Evolutionary conservation across 179 eudicot species (phyloP).

Genomic region (Patellifolia procumbens): DNA sequence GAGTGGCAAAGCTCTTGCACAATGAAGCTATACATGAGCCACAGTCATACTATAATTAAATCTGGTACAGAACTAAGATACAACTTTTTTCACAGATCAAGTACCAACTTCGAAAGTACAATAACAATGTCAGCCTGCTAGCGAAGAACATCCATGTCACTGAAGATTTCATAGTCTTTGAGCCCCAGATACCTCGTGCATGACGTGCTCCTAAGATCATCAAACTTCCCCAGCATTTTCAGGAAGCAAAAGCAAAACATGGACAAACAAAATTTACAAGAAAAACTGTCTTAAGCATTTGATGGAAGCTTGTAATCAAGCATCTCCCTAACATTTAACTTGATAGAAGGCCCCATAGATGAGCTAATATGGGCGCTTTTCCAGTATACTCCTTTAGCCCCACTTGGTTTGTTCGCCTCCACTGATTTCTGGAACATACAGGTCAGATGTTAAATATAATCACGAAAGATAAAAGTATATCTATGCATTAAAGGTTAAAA

Average conservation of each 20-base stretch:
- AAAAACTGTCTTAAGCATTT: slow-evolving; percentile 27
- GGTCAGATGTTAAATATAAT: not conserved
- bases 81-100: not conserved
- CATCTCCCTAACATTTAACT: slow-evolving; percentile 75
- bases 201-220: slow-evolving; percentile 6
- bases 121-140: not conserved
- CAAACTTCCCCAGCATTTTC: not conserved
- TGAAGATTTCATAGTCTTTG: not conserved
- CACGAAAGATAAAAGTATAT: not conserved
- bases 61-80: slow-evolving; percentile 12
- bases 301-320: slow-evolving; percentile 67
- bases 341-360: slow-evolving; percentile 94
- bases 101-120: slow-evolving; percentile 22
- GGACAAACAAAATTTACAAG: slow-evolving; percentile 36
- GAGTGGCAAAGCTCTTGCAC: slow-evolving; percentile 11
- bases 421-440: slow-evolving; percentile 71
- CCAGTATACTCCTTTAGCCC: slow-evolving; percentile 97
- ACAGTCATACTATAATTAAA: slow-evolving; percentile 9
- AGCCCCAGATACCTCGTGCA: slow-evolving; percentile 3
- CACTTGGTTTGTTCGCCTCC: slow-evolving; percentile 86
- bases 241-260: slow-evolving; percentile 16
- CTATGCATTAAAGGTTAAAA: not conserved
- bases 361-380: slow-evolving; percentile 91
- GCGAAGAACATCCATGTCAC: not conserved
- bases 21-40: slow-evolving; percentile 8